Percentiles rank a stretch among this genome's conserved stretches.
These are phyloP conservation scores for Rhizodiscina lignyota DNA, from an alignment of 495 filamentous ascomycete species.

Conservation along the genomic window DNA sequence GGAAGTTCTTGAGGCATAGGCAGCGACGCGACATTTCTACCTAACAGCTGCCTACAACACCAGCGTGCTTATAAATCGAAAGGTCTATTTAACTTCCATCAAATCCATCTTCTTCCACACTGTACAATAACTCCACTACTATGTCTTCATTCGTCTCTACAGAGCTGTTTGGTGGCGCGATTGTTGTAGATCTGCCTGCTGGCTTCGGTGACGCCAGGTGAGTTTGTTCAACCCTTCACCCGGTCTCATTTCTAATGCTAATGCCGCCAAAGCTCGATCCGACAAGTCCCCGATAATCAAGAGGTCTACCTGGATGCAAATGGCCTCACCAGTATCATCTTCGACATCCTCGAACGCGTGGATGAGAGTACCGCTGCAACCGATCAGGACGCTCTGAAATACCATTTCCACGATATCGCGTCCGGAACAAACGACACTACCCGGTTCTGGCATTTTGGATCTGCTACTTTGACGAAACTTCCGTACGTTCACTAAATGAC, in stretches of 20 bases:
- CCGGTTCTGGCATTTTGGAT: constrained; percentile 32
- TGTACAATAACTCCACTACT: no score
- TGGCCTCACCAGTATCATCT: constrained; percentile 64
- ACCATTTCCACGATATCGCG: constrained; percentile 67
- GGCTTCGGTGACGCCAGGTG: constrained; percentile 73
- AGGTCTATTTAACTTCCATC: no score
- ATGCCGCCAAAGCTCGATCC: constrained; percentile 44
- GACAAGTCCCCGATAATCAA: constrained; percentile 86
- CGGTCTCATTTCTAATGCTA: constrained; percentile 4
- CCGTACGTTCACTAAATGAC: constrained; percentile 17
- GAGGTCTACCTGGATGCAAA: constrained; percentile 76
- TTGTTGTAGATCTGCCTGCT: constrained; percentile 51
- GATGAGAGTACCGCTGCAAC: constrained; percentile 22
- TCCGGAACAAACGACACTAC: constrained; percentile 17
- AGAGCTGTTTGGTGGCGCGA: constrained; percentile 67
- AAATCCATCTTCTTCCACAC: no score
- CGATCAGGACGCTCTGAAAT: constrained; percentile 50
- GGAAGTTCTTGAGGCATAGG: no score
- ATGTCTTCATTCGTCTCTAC: constrained; percentile 37
- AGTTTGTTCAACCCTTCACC: constrained; percentile 11
- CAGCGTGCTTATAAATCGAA: no score
- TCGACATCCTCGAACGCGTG: constrained; percentile 79
- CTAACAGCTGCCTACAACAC: no score
- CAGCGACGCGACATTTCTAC: no score
- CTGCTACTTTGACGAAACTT: constrained; percentile 17